A percentile compares a stretch with the other conserved stretches of the same genome.
These are phyloP conservation scores for Clonostachys solani DNA, from an alignment of 2,329 filamentous ascomycete genomes.

Conservation along the genomic window DNA sequence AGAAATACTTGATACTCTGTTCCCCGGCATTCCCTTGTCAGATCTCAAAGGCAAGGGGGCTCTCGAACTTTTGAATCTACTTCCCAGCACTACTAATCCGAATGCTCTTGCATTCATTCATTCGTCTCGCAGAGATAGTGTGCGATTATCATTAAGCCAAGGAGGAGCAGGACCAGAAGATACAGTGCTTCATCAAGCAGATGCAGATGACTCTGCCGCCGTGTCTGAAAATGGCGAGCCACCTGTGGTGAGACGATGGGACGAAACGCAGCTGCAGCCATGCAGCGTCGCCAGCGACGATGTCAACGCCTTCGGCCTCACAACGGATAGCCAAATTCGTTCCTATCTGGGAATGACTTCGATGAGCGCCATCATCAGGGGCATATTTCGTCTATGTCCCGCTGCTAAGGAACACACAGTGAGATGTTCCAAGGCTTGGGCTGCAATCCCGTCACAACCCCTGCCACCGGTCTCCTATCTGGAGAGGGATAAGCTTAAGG, in stretches of 20 bases:
- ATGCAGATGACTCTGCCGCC: conserved; percentile 12
- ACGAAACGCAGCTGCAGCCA: conserved; percentile 16
- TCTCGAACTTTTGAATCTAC: conserved; percentile 10
- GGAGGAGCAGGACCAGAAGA: background rate
- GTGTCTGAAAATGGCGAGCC: conserved; percentile 18
- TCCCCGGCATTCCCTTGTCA: conserved; percentile 8
- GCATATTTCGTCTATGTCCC: conserved; percentile 38
- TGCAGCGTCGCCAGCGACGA: conserved; percentile 18
- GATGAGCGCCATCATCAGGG: conserved; percentile 56
- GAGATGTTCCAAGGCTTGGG: conserved; percentile 13
- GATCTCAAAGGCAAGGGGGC: conserved; percentile 12
- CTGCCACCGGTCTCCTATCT: conserved; percentile 25
- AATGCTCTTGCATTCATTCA: background rate
- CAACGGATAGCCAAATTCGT: conserved; percentile 49
- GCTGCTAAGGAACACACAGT: conserved; percentile 18
- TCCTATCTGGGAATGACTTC: conserved; percentile 64
- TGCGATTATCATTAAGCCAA: background rate
- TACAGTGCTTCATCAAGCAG: background rate
- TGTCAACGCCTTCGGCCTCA: conserved; percentile 26
- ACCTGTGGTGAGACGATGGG: conserved; percentile 18
- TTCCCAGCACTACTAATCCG: conserved; percentile 1
- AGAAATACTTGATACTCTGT: conserved; percentile 12
- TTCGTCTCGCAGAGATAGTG: conserved; percentile 1
- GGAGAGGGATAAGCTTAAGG: conserved; percentile 25
- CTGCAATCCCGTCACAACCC: conserved; percentile 14